Conservation (phyloP, 192 early-diverging fungal species). For the Rhizophagus sp. region DNA sequence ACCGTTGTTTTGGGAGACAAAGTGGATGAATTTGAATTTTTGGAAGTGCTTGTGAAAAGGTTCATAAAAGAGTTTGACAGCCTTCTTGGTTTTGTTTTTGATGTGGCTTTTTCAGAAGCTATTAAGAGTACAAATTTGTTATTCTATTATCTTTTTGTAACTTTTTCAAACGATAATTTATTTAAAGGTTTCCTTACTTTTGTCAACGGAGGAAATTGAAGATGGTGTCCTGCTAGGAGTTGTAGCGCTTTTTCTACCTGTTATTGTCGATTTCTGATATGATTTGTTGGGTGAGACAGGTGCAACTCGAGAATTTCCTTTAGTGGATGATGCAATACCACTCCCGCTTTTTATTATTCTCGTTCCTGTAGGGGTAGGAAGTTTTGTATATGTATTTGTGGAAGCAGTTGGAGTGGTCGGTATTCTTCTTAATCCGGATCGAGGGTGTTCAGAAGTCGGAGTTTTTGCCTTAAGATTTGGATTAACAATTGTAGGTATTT, state of each 20-base stretch:
- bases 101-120: background rate
- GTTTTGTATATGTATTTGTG: constrained; percentile 9
- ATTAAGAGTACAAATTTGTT: no score
- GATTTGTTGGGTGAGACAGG: background rate
- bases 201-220: background rate
- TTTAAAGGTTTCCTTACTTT: background rate
- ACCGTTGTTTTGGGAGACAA: background rate
- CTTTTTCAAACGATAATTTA: background rate
- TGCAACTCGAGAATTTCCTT: background rate
- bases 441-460: background rate
- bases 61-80: background rate
- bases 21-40: background rate
- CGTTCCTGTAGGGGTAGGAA: constrained; percentile 27
- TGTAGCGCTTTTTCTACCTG: background rate
- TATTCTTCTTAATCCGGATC: background rate
- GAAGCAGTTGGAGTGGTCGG: constrained; percentile 8
- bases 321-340: background rate
- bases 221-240: background rate
- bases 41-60: background rate
- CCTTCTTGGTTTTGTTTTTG: background rate
- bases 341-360: constrained; percentile 19
- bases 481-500: constrained; percentile 12
- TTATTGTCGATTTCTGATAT: background rate
- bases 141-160: background rate
- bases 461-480: constrained; percentile 8